Conservation (phyloP, 768 basidiomycete species). For the Amyloporia xantha region DNA sequence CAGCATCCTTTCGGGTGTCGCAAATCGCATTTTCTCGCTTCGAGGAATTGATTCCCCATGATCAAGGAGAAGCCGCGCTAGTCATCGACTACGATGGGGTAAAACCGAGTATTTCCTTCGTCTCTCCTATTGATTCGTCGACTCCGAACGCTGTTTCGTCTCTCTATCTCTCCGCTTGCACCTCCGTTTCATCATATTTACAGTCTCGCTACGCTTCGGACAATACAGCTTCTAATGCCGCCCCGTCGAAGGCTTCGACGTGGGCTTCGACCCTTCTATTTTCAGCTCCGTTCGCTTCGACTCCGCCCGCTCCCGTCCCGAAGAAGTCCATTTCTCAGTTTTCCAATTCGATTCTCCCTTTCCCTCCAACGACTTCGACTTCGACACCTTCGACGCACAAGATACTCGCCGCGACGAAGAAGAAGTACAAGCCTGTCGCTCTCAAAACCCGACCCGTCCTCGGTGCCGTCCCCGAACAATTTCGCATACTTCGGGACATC, state of each 20-base stretch:
- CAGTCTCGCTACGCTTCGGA: background rate
- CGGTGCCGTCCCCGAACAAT: slow-evolving; percentile 15
- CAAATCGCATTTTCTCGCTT: slow-evolving; percentile 6
- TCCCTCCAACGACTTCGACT: background rate
- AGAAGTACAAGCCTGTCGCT: slow-evolving; percentile 20
- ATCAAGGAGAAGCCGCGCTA: slow-evolving; percentile 10
- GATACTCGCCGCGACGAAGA: slow-evolving; percentile 2
- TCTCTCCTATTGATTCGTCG: background rate
- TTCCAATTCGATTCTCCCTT: background rate
- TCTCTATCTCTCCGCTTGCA: background rate
- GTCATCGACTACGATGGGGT: background rate
- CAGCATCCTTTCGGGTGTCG: background rate
- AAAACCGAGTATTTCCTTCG: background rate
- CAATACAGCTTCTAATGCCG: background rate
- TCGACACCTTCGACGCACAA: background rate
- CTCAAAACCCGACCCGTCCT: slow-evolving; percentile 15
- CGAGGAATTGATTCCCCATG: slow-evolving; percentile 10
- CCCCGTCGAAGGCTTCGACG: background rate
- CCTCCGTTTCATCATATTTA: background rate
- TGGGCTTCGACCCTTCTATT: background rate
- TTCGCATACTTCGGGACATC: slow-evolving; percentile 12
- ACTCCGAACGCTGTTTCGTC: slow-evolving; percentile 1
- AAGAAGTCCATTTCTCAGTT: slow-evolving; percentile 3
- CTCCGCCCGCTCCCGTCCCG: background rate
- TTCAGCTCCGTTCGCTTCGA: background rate